A percentile compares a stretch with the other conserved stretches of the same genome.
phyloP scores from a whole-genome alignment of 768 basidiomycete genomes.

The Mycena albidolilacea region DNA sequence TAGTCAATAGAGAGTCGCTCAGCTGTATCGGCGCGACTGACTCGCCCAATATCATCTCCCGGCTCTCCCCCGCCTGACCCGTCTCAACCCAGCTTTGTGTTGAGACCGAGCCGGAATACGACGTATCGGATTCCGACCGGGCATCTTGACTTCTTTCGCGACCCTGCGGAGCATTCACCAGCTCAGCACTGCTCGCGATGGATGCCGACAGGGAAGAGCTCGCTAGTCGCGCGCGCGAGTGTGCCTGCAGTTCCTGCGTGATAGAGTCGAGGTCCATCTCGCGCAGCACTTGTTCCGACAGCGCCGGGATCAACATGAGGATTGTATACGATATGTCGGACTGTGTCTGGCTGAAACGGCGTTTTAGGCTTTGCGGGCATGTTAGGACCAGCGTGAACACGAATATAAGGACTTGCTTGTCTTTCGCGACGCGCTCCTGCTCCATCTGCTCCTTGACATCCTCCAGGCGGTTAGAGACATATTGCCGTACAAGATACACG shows the following conservation, averaged over 20 bases:
- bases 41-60: constrained; percentile 40
- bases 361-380: constrained; percentile 66
- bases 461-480: constrained; percentile 72
- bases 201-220: constrained; percentile 45
- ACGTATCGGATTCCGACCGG: constrained; percentile 39
- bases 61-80: constrained; percentile 26
- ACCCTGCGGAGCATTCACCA: constrained; percentile 51
- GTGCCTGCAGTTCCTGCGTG: constrained; percentile 61
- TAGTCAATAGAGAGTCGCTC: constrained; percentile 38
- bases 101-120: constrained; percentile 30
- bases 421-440: constrained; percentile 73
- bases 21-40: constrained; percentile 37
- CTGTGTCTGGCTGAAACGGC: constrained; percentile 83
- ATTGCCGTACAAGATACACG: constrained; percentile 73
- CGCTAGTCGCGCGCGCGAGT: constrained; percentile 33
- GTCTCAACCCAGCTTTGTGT: constrained; percentile 39
- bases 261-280: constrained; percentile 78
- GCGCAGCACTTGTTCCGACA: constrained; percentile 65
- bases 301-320: constrained; percentile 66
- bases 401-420: constrained; percentile 68
- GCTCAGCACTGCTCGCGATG: constrained; percentile 36
- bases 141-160: constrained; percentile 47
- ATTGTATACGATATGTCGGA: constrained; percentile 84
- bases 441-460: constrained; percentile 77
- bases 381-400: constrained; percentile 9